These are phyloP conservation scores for Termitomyces eurrhizus DNA, from an alignment of 768 basidiomycete species.

Conservation along the genomic window DNA sequence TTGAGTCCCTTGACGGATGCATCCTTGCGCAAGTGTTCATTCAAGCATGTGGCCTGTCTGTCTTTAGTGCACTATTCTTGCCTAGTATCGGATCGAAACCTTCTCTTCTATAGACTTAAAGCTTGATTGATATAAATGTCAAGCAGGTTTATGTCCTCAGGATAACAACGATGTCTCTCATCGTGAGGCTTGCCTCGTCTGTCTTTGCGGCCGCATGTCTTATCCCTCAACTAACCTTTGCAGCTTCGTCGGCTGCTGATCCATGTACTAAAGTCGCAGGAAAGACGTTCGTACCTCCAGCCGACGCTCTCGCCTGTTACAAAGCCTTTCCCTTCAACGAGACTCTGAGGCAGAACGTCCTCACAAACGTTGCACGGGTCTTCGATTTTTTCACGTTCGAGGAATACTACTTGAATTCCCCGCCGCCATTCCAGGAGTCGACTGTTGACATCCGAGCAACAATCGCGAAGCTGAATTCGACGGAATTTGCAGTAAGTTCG, in stretches of 20 bases:
- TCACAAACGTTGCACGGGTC: conserved; percentile 41
- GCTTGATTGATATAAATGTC: background rate
- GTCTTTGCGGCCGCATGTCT: conserved; percentile 5
- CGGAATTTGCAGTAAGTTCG: conserved; percentile 39
- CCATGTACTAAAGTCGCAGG: conserved; percentile 38
- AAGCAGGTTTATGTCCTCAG: background rate
- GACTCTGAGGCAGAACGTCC: conserved; percentile 50
- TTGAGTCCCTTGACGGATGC: background rate
- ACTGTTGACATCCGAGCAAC: conserved; percentile 50
- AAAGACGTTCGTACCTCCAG: conserved; percentile 43
- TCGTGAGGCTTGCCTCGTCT: background rate
- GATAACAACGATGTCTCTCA: conserved; percentile 4
- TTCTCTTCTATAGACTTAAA: background rate
- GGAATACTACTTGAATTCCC: conserved; percentile 45
- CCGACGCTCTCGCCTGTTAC: conserved; percentile 54
- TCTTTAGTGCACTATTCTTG: background rate
- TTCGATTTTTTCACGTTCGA: conserved; percentile 56
- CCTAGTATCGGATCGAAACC: background rate
- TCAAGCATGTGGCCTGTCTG: conserved; percentile 1
- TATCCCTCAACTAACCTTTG: conserved; percentile 9
- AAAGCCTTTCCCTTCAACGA: conserved; percentile 57
- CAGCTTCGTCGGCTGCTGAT: conserved; percentile 27
- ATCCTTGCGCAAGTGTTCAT: background rate
- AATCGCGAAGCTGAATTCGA: conserved; percentile 43
- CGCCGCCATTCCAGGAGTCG: conserved; percentile 52